phyloP scores from a whole-genome alignment of 1,284 basidiomycete species.

The Cryptococcus hybrid region DNA sequence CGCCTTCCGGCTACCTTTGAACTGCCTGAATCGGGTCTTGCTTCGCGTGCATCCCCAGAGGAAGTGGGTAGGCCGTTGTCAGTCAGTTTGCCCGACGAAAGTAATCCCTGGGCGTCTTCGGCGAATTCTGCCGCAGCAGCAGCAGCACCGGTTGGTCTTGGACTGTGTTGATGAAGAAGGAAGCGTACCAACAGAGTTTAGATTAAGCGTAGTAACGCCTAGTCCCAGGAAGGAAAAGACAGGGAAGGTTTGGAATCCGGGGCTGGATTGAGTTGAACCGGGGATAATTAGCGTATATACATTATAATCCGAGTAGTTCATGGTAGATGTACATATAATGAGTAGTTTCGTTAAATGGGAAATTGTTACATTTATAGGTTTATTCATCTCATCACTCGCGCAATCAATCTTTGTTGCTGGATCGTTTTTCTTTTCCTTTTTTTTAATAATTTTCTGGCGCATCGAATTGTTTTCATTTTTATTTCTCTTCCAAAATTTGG shows the following conservation, averaged over 20 bases:
- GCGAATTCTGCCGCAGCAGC: not conserved
- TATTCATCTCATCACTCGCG: too few relatives aligned
- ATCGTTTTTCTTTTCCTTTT: too few relatives aligned
- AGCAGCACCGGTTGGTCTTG: not conserved
- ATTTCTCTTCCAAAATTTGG: too few relatives aligned
- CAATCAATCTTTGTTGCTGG: too few relatives aligned
- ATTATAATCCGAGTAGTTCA: too few relatives aligned
- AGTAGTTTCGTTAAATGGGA: too few relatives aligned
- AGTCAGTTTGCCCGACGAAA: constrained; percentile 7
- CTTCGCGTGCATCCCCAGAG: not conserved
- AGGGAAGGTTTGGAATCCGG: not conserved
- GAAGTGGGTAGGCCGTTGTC: constrained; percentile 3
- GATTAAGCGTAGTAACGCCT: not conserved
- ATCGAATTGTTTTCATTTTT: too few relatives aligned
- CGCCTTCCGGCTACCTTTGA: not conserved
- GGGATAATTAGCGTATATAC: not conserved
- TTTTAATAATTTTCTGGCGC: too few relatives aligned
- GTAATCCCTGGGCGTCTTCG: constrained; percentile 13
- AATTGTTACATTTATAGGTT: too few relatives aligned
- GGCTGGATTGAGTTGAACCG: not conserved
- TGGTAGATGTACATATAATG: too few relatives aligned
- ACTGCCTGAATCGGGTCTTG: not conserved
- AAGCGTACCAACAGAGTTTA: constrained; percentile 3
- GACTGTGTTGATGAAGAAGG: constrained; percentile 1
- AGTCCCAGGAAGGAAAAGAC: not conserved